Percentiles rank a stretch among this genome's conserved stretches.
phyloP scores from a whole-genome alignment of 768 basidiomycete genomes.

The Hericium rajendrae region DNA sequence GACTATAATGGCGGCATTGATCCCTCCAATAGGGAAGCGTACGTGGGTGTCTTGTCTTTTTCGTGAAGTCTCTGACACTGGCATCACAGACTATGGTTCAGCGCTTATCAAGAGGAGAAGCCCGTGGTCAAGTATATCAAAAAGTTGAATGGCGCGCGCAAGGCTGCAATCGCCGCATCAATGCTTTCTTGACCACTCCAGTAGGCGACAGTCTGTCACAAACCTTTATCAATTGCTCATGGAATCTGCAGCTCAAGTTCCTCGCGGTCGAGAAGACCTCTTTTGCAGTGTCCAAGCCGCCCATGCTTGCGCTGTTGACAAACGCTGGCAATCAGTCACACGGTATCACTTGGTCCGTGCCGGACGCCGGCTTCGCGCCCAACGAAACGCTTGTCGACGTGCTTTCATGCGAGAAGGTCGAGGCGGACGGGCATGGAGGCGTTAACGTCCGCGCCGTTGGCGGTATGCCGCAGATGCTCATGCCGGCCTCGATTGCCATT shows the following conservation, averaged over 20 bases:
- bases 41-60: constrained; percentile 2
- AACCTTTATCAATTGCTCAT: neutral
- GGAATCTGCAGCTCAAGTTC: constrained; percentile 32
- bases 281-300: constrained; percentile 43
- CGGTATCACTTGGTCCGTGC: constrained; percentile 32
- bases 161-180: constrained; percentile 35
- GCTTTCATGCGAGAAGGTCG: constrained; percentile 34
- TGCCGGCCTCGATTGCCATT: constrained; percentile 23
- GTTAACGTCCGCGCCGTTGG: constrained; percentile 27
- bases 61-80: neutral
- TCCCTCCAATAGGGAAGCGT: constrained; percentile 45
- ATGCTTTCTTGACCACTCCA: constrained; percentile 35
- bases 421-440: constrained; percentile 31
- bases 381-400: constrained; percentile 42
- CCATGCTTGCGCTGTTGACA: constrained; percentile 45
- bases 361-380: constrained; percentile 27
- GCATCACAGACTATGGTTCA: constrained; percentile 45
- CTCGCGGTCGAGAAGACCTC: constrained; percentile 29
- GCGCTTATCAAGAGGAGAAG: constrained; percentile 41
- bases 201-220: constrained; percentile 21
- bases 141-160: constrained; percentile 42
- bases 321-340: constrained; percentile 34
- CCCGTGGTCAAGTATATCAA: constrained; percentile 38
- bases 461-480: constrained; percentile 38
- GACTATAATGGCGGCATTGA: constrained; percentile 33